A percentile compares a stretch with the other conserved stretches of the same genome.
These are phyloP conservation scores for Verbascum thapsus DNA, from an alignment of 257 asterid species.

Conservation along the genomic window DNA sequence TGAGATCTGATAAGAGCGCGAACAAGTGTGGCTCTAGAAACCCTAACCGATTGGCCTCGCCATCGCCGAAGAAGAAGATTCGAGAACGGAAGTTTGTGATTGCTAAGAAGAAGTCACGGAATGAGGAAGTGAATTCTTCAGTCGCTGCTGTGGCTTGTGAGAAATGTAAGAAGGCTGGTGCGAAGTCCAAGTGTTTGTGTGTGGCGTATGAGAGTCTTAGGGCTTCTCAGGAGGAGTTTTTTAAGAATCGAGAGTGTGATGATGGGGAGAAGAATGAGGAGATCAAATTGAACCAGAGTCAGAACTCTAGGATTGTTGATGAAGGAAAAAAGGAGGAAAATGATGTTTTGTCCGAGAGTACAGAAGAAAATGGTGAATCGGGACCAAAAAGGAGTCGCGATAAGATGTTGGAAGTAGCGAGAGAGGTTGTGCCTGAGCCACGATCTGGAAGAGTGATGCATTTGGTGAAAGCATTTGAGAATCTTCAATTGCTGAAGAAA, in stretches of 20 bases:
- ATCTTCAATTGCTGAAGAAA: slow-evolving; percentile 47
- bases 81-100: slow-evolving; percentile 68
- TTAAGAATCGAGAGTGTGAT: slow-evolving; percentile 35
- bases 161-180: slow-evolving; percentile 52
- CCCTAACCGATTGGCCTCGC: slow-evolving; percentile 39
- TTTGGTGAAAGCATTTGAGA: slow-evolving; percentile 82
- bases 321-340: slow-evolving; percentile 24
- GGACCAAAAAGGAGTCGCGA: slow-evolving; percentile 63
- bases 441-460: slow-evolving; percentile 81
- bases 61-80: slow-evolving; percentile 61
- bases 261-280: slow-evolving; percentile 20
- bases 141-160: slow-evolving; percentile 42
- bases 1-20: slow-evolving; percentile 45
- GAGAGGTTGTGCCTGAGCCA: slow-evolving; percentile 50
- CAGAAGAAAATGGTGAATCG: slow-evolving; percentile 40
- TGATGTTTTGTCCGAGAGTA: slow-evolving; percentile 31
- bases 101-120: slow-evolving; percentile 57
- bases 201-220: slow-evolving; percentile 76
- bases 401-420: slow-evolving; percentile 57
- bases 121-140: slow-evolving; percentile 32
- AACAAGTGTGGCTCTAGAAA: slow-evolving; percentile 46
- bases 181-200: slow-evolving; percentile 67
- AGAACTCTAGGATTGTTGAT: slow-evolving; percentile 10
- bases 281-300: too few species aligned
- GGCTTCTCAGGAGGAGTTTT: slow-evolving; percentile 86